Evolutionary conservation across 306 rosid species (phyloP), one percentile per base, ranked within the genome.

Genomic region (Vigna trinervia): DNA sequence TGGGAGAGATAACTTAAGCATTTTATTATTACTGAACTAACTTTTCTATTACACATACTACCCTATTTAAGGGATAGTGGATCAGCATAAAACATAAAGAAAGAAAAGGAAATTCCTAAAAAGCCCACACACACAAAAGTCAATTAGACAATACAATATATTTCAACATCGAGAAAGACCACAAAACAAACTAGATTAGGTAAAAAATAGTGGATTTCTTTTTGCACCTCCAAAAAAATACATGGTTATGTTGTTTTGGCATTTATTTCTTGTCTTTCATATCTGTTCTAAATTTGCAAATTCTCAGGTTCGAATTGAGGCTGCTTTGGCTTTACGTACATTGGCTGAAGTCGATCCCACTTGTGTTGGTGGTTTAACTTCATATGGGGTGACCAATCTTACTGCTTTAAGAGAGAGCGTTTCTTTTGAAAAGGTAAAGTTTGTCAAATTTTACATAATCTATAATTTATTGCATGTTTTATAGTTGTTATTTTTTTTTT

Each of bases 341-440:
- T 77, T 94, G 89, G 96, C 93, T 69, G 98, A 94, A 87, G 97
- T 94, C 75, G 97, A 94, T 88, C 98, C 97, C 64, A 88, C 97
- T 61, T 94, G 98, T 88, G 98, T 94, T 56, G 93, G 98, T 74
- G 98, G 98, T 36, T 88, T 94, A 84, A 87, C 92, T 83, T 90
- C 98, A 71, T 94, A 88, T 82, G 97, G 94, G 66, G 93, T 94
- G 78, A 92, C 98, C 74, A 87, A 86, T 84, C 88, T 94, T 66
- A 87, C 86, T 81, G 98, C 97, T 89, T 79, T 85, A 83, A 89
- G 98, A 81, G 98, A 94, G 86, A 90, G 86, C 88, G 85, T 90
- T 82, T 88, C 92, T 28, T 94, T 84, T 84, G 98, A 92, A 82
- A 94, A 94, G 98, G 98, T 94, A 72, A 65, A 56, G 30, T 56